phyloP scores from a whole-genome alignment of 495 filamentous ascomycete species.

The Oidiodendron maius region DNA sequence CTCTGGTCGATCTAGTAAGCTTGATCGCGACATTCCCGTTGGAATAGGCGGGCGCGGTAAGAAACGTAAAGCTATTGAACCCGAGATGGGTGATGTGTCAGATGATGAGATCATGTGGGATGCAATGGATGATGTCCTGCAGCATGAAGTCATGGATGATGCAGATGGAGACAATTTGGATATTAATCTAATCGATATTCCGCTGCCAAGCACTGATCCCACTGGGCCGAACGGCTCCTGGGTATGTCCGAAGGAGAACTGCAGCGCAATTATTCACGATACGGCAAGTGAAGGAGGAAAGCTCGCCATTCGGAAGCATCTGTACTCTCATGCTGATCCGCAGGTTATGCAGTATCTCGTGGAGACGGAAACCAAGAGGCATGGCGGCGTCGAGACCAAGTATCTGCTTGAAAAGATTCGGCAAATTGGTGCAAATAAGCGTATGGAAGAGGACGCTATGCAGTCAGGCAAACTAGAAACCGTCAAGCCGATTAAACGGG shows the following conservation, averaged over 20 bases:
- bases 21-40: not conserved
- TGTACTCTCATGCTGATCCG: not conserved
- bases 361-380: not conserved
- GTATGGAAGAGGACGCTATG: not conserved
- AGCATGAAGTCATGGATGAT: not conserved
- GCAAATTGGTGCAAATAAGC: not conserved
- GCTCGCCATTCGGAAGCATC: constrained; percentile 55
- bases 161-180: not conserved
- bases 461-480: not conserved
- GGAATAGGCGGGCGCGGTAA: constrained; percentile 13
- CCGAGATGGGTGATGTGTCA: constrained; percentile 26
- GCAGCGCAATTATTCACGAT: constrained; percentile 53
- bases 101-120: constrained; percentile 18
- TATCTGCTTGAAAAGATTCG: not conserved
- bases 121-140: constrained; percentile 11
- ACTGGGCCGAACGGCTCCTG: constrained; percentile 59
- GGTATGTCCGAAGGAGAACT: constrained; percentile 65
- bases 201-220: constrained; percentile 35
- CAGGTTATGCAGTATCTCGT: not conserved
- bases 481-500: not conserved
- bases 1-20: not conserved
- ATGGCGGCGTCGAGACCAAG: not conserved
- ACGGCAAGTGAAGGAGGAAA: constrained; percentile 51
- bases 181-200: constrained; percentile 33
- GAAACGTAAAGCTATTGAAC: constrained; percentile 30